Percentiles rank a stretch among this genome's conserved stretches.
These are phyloP conservation scores for Trichosporon sp. DNA, from an alignment of 1,284 basidiomycete genomes.

Conservation along the genomic window DNA sequence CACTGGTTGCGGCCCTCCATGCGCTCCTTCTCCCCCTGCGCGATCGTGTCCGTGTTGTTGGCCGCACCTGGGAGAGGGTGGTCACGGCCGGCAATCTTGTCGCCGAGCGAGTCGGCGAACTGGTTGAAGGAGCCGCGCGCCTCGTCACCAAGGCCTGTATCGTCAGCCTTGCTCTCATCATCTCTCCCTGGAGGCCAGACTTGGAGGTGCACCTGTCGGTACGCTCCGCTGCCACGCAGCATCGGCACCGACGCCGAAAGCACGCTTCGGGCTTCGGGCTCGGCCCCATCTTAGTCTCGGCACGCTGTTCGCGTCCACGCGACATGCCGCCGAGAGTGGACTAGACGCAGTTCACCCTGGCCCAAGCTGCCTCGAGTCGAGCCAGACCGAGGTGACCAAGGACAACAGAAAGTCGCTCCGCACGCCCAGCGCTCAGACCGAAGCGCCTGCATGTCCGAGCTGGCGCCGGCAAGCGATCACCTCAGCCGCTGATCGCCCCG, in stretches of 20 bases:
- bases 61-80: neutral
- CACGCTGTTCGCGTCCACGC: neutral
- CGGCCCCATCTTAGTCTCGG: neutral
- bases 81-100: neutral
- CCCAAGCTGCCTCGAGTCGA: neutral
- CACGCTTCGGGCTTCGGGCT: neutral
- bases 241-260: neutral
- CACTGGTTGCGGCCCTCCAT: neutral
- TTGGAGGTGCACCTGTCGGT: neutral
- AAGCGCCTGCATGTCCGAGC: neutral
- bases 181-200: neutral
- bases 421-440: neutral
- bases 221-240: neutral
- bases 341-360: neutral
- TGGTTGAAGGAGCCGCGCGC: conserved; percentile 3
- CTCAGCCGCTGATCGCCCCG: neutral
- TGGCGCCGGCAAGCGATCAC: too few relatives aligned
- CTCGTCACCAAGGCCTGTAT: neutral
- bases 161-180: neutral
- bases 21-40: neutral
- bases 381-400: neutral
- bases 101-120: conserved; percentile 2
- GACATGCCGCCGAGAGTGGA: neutral
- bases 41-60: neutral
- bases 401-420: neutral